phyloP scores from a whole-genome alignment of 192 early-diverging fungal genomes.

The Backusella mclennaniae region DNA sequence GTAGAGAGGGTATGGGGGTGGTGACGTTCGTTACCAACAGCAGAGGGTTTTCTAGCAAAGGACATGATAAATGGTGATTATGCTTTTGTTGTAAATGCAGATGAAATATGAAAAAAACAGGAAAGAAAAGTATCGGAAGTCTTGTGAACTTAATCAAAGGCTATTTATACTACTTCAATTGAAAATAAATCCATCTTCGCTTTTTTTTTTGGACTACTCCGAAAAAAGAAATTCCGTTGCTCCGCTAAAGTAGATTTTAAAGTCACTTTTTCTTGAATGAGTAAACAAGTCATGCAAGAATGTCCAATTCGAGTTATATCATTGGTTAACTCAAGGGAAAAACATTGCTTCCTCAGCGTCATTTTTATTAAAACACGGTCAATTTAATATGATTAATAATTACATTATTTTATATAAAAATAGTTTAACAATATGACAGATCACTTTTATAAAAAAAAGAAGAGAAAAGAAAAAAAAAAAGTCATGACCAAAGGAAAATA shows the following conservation, averaged over 20 bases:
- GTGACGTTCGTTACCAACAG: constrained; percentile 34
- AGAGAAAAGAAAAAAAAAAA: background rate
- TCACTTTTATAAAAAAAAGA: background rate
- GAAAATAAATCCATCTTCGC: background rate
- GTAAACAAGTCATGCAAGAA: constrained; percentile 10
- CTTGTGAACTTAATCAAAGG: constrained; percentile 5
- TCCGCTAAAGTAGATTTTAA: background rate
- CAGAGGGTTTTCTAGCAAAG: constrained; percentile 23
- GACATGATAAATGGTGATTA: background rate
- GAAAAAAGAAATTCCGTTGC: constrained; percentile 4
- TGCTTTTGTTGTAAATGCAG: background rate
- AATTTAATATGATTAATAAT: constrained; percentile 1
- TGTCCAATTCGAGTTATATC: constrained; percentile 1
- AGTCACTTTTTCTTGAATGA: background rate
- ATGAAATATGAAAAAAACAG: background rate
- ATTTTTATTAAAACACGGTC: background rate
- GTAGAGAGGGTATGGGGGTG: constrained; percentile 56
- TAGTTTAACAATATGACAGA: background rate
- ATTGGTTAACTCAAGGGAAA: background rate
- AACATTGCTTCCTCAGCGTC: background rate
- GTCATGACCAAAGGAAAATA: background rate
- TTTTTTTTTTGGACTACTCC: constrained; percentile 7
- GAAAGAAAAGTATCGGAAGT: background rate
- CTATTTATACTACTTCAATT: background rate
- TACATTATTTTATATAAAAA: background rate